Evolutionary conservation across 352 stramenopile species (phyloP).

Genomic region (Hyaloperonospora brassicae): DNA sequence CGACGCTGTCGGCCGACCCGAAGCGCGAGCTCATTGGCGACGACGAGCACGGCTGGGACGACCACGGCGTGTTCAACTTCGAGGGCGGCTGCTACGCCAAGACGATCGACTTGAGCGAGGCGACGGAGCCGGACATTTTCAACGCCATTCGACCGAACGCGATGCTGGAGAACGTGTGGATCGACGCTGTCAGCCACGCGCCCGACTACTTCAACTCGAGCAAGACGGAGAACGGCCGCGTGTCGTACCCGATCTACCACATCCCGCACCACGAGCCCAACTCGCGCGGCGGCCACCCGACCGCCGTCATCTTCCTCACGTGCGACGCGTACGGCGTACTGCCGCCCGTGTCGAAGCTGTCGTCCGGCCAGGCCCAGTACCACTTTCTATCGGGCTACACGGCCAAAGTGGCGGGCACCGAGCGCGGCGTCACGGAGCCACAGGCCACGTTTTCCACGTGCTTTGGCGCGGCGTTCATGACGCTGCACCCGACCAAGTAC

Average conservation of each 20-base stretch:
- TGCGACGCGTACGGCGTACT: slow-evolving; percentile 98
- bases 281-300: slow-evolving; percentile 89
- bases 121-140: slow-evolving; percentile 98
- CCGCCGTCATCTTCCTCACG: slow-evolving; percentile 96
- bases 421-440: slow-evolving; percentile 94
- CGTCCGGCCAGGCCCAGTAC: slow-evolving; percentile 93
- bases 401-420: slow-evolving; percentile 96
- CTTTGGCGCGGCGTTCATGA: slow-evolving; percentile 97
- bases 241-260: slow-evolving; percentile 98
- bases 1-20: slow-evolving; percentile 87
- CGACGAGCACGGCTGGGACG: slow-evolving; percentile 95
- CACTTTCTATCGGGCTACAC: slow-evolving; percentile 98
- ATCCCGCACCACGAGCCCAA: slow-evolving; percentile 91
- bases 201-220: slow-evolving; percentile 93
- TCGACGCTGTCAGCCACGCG: slow-evolving; percentile 57
- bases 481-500: slow-evolving; percentile 94
- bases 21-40: slow-evolving; percentile 73
- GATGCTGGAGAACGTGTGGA: slow-evolving; percentile 94
- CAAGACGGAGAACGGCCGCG: slow-evolving; percentile 97
- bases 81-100: slow-evolving; percentile 99
- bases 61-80: slow-evolving; percentile 98
- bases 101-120: slow-evolving; percentile 93
- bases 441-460: slow-evolving; percentile 94
- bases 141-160: slow-evolving; percentile 93
- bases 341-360: slow-evolving; percentile 93